Conservation (phyloP, 2,329 filamentous ascomycete genomes). For the Plectosphaerella cucumerina region DNA sequence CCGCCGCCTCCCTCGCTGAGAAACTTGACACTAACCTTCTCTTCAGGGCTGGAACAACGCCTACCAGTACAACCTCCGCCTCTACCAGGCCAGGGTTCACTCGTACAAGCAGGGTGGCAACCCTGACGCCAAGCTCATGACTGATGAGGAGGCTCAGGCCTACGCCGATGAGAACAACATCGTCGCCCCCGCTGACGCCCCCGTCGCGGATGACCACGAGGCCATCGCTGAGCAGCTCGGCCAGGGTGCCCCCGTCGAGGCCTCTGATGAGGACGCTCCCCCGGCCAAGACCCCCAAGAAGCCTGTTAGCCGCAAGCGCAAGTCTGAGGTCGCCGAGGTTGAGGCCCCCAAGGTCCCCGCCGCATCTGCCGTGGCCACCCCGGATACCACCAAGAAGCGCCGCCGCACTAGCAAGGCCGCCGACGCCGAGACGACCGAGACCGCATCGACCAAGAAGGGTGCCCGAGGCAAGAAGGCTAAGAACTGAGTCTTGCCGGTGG, state of each 20-base stretch:
- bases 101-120: constrained; percentile 62
- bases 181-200: constrained; percentile 20
- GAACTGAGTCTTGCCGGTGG: constrained; percentile 12
- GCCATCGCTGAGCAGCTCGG: constrained; percentile 57
- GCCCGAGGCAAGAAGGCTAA: constrained; percentile 56
- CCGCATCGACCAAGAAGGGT: constrained; percentile 40
- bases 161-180: constrained; percentile 58
- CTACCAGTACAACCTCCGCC: constrained; percentile 62
- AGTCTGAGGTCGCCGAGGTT: constrained; percentile 45
- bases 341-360: constrained; percentile 28
- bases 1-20: neutral
- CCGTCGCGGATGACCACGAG: constrained; percentile 44
- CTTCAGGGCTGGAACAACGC: constrained; percentile 57
- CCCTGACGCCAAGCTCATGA: constrained; percentile 54
- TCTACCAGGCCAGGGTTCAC: constrained; percentile 62
- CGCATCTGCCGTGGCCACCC: constrained; percentile 30
- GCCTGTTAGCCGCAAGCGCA: constrained; percentile 50
- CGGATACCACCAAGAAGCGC: constrained; percentile 59
- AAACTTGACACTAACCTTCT: constrained; percentile 5
- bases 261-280: constrained; percentile 35
- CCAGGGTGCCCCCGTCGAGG: constrained; percentile 32
- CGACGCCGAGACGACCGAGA: constrained; percentile 41
- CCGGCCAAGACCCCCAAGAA: constrained; percentile 57
- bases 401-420: constrained; percentile 52
- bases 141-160: constrained; percentile 53